Base-by-base conservation (phyloP, 305 asterid genomes). In the Stenogyne calaminthoides region DNA sequence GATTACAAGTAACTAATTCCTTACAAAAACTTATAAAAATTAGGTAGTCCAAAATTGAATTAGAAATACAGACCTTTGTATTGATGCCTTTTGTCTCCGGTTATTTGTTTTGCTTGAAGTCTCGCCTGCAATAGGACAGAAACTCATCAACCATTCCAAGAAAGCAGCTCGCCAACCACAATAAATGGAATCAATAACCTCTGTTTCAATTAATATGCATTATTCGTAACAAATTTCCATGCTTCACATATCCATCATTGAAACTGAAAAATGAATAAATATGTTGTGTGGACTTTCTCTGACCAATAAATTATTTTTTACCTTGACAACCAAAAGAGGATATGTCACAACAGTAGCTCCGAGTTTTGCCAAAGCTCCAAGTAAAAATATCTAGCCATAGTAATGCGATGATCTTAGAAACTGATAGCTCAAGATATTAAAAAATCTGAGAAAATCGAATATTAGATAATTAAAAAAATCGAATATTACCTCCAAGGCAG, bases 281-380 rank as follows among this genome's bases (percentile, higher is more conserved):
- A 64, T 15, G 34, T 32, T 44, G 5, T 32, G 3, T 22, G 56
- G 11, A 77, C 32, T 56, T 11, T 57, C 32, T 27, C 36, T n/a
- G 46, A 58, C 57, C 52, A 49, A 47, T 47, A 59, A 56, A 59
- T 63, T 11, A 37, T 47, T 22, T 36, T 54, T 73, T 80, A 92
- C 99, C 98, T 92, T 95, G 74, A 95, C 95, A 76, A 95, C 99
- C 54, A 92, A 88, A 80, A 92, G 87, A 72, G 99, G 99, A 82
- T 95, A 95, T 54, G 99, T 95, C 39, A 87, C 84, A 47, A 95
- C 89, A 22, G 99, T 95, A 46, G 98, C 99, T 74, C 99, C 99
- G 75, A 95, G 96, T 88, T 95, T 95, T 68, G 99, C 99, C 86
- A 92, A 69, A 69, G 99, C 99, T 82, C 99, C 99, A 37, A 95